A percentile compares a stretch with the other conserved stretches of the same genome.
Conservation (phyloP, 2,329 filamentous ascomycete species). For the Nemania serpens region DNA sequence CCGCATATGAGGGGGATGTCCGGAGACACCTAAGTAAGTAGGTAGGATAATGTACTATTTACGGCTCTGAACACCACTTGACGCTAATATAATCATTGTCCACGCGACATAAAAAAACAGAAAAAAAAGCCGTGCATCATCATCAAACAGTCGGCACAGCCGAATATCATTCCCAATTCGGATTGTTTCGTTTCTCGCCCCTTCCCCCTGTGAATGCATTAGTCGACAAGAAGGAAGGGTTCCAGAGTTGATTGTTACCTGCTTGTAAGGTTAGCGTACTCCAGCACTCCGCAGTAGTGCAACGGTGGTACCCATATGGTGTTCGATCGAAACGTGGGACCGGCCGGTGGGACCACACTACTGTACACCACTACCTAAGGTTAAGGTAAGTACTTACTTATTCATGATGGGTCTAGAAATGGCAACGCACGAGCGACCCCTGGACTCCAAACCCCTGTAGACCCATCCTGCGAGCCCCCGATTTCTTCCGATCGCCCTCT, state of each 20-base stretch:
- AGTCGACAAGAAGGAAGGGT: slow-evolving; percentile 17
- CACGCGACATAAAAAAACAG: neutral
- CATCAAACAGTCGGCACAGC: slow-evolving; percentile 11
- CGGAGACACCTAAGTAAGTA: no score
- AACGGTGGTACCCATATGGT: no score
- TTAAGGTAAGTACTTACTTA: neutral
- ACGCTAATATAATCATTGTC: neutral
- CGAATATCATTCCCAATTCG: slow-evolving; percentile 4
- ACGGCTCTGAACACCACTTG: neutral
- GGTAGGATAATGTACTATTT: slow-evolving; percentile 17
- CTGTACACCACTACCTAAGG: no score
- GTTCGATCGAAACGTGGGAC: slow-evolving; percentile 1
- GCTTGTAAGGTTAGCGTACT: neutral
- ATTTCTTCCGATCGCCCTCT: slow-evolving; percentile 27
- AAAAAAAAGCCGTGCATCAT: neutral
- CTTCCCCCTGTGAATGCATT: neutral
- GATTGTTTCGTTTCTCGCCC: slow-evolving; percentile 7
- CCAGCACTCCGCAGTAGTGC: no score
- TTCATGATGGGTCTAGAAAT: neutral
- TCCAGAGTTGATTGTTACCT: slow-evolving; percentile 15
- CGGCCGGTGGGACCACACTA: neutral
- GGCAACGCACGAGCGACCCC: slow-evolving; percentile 13
- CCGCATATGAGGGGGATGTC: neutral
- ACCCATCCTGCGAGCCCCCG: slow-evolving; percentile 23
- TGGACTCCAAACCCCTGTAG: slow-evolving; percentile 7